A percentile compares a stretch with the other conserved stretches of the same genome.
phyloP scores from a whole-genome alignment of 2,329 filamentous ascomycete genomes.

The Ceratocystis albifundus region DNA sequence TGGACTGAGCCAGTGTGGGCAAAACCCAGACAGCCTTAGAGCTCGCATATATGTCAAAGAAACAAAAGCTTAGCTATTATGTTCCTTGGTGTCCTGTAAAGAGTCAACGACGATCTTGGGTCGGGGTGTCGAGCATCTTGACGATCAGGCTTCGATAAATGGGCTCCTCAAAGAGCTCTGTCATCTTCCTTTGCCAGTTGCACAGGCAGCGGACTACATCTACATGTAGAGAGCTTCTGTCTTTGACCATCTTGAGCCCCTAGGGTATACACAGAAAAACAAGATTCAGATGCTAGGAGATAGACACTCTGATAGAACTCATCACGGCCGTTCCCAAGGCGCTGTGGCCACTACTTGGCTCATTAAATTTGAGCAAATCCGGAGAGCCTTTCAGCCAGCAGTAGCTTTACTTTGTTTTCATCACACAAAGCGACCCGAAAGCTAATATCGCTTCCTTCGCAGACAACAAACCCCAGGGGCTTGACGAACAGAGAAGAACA shows the following conservation, averaged over 20 bases:
- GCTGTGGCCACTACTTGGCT: neutral
- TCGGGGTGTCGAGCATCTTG: neutral
- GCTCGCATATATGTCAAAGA: neutral
- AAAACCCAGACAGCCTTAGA: neutral
- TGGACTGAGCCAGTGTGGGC: neutral
- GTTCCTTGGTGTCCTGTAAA: neutral
- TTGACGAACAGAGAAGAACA: neutral
- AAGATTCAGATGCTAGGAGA: neutral
- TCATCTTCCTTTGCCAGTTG: slow-evolving; percentile 24
- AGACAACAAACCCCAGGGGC: neutral
- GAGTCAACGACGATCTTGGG: neutral
- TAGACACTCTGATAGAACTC: neutral
- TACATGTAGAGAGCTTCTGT: slow-evolving; percentile 2
- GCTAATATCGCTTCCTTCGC: neutral
- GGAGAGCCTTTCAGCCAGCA: neutral
- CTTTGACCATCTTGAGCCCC: neutral
- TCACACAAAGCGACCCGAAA: neutral
- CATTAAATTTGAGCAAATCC: neutral
- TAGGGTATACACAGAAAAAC: neutral
- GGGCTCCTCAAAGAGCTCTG: slow-evolving; percentile 2
- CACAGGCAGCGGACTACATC: slow-evolving; percentile 24
- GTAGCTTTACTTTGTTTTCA: neutral
- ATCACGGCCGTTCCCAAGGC: neutral
- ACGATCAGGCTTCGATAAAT: neutral
- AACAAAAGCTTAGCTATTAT: neutral